These are phyloP conservation scores for Alternaria sp. DNA, from an alignment of 2,329 filamentous ascomycete genomes.

Conservation along the genomic window DNA sequence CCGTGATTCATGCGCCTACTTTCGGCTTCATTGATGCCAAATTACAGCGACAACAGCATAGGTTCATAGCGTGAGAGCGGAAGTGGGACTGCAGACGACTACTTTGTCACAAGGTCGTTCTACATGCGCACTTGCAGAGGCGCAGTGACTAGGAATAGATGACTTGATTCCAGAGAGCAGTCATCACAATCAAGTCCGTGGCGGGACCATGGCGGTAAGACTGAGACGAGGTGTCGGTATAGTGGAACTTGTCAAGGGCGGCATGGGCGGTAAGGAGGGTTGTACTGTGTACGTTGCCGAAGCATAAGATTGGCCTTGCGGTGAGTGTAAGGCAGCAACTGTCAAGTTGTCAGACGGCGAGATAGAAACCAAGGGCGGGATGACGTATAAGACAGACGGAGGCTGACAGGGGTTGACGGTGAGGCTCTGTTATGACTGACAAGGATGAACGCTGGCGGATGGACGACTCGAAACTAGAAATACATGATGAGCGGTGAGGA, in stretches of 20 bases:
- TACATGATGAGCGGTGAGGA: constrained; percentile 7
- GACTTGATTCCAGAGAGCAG: neutral
- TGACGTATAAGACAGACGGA: neutral
- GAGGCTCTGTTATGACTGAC: neutral
- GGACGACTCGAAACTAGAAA: neutral
- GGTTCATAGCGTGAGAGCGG: neutral
- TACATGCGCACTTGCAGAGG: neutral
- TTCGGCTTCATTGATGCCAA: neutral
- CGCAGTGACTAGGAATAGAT: neutral
- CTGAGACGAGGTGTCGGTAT: neutral
- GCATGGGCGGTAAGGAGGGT: neutral
- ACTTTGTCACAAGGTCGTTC: neutral
- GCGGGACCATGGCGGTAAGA: neutral
- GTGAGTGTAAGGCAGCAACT: neutral
- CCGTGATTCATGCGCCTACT: neutral
- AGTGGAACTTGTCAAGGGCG: neutral
- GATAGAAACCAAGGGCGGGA: neutral
- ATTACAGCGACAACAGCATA: neutral
- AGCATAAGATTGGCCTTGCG: neutral
- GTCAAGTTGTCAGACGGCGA: neutral
- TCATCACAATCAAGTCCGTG: neutral
- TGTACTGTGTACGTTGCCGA: neutral
- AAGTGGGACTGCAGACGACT: neutral
- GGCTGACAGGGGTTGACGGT: neutral
- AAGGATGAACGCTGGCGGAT: neutral